Conservation (phyloP, 805 yeast species). For the Teunomyces aglyptinius region DNA sequence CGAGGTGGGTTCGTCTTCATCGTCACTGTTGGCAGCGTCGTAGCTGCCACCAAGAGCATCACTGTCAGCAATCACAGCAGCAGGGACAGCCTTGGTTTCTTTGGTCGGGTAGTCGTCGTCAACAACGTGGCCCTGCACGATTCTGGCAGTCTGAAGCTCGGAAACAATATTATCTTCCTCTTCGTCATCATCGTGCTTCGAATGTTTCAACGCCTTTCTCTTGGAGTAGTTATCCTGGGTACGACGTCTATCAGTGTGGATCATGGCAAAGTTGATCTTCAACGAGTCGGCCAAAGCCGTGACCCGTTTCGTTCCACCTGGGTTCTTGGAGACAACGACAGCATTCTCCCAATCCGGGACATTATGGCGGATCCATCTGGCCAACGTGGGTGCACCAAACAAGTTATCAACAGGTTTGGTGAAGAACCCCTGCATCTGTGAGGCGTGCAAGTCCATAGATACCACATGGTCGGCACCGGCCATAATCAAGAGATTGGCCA, state of each 20-base stretch:
- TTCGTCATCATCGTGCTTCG: conserved; percentile 47
- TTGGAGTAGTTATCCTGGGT: conserved; percentile 58
- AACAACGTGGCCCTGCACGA: conserved; percentile 95
- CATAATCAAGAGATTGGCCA: conserved; percentile 91
- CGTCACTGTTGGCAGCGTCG: conserved; percentile 81
- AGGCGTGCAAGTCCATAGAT: conserved; percentile 93
- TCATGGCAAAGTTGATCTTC: conserved; percentile 97
- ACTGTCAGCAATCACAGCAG: conserved; percentile 20
- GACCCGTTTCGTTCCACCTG: conserved; percentile 98
- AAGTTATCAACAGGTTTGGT: conserved; percentile 95
- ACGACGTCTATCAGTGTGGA: conserved; percentile 96
- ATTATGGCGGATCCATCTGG: conserved; percentile 92
- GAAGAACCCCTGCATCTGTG: conserved; percentile 99
- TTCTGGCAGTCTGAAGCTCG: conserved; percentile 92
- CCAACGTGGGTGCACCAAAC: conserved; percentile 94
- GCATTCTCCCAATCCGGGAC: conserved; percentile 82
- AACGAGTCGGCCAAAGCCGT: conserved; percentile 96
- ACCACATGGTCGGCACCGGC: conserved; percentile 99
- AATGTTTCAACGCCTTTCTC: conserved; percentile 41
- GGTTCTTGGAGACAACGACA: conserved; percentile 97
- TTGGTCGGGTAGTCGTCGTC: conserved; percentile 65
- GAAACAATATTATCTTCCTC: conserved; percentile 68
- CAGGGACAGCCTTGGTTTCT: conserved; percentile 6
- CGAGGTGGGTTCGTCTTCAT: conserved; percentile 72
- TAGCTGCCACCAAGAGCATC: conserved; percentile 79